phyloP scores from a whole-genome alignment of 2,329 filamentous ascomycete genomes.

The Botryotinia calthae region DNA sequence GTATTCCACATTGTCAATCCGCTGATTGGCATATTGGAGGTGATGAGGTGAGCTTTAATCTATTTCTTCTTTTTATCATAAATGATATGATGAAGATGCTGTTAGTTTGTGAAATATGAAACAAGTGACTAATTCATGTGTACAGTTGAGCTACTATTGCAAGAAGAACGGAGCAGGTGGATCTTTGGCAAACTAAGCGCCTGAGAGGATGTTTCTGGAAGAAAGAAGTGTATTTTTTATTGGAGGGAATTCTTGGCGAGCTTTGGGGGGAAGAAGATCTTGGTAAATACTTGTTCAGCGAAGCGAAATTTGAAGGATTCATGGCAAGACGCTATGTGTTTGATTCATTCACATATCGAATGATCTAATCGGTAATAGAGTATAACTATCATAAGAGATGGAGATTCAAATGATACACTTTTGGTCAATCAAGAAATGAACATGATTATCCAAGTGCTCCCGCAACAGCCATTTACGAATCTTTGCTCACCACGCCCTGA shows the following conservation, averaged over 20 bases:
- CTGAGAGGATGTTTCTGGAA: background rate
- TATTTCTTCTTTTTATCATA: accelerated
- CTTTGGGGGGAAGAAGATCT: background rate
- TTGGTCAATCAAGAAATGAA: background rate
- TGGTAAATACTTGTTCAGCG: background rate
- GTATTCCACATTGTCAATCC: background rate
- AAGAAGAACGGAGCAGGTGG: background rate
- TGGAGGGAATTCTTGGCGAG: background rate
- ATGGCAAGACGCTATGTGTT: background rate
- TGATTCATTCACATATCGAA: background rate
- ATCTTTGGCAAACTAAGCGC: background rate
- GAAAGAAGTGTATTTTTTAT: background rate
- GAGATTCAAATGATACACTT: background rate
- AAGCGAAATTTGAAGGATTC: background rate
- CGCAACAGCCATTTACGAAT: background rate
- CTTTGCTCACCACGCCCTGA: background rate
- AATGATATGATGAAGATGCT: background rate
- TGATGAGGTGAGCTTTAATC: constrained; percentile 9
- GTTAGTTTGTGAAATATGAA: too few species aligned
- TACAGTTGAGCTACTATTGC: constrained; percentile 7
- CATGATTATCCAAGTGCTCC: background rate
- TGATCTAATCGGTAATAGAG: background rate
- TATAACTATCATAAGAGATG: background rate
- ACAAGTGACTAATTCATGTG: background rate
- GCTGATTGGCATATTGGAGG: background rate